Evolutionary conservation across 164 flowering plant species (phyloP), one percentile per base, ranked within the genome.

Genomic region (Nelumbo lutea): DNA sequence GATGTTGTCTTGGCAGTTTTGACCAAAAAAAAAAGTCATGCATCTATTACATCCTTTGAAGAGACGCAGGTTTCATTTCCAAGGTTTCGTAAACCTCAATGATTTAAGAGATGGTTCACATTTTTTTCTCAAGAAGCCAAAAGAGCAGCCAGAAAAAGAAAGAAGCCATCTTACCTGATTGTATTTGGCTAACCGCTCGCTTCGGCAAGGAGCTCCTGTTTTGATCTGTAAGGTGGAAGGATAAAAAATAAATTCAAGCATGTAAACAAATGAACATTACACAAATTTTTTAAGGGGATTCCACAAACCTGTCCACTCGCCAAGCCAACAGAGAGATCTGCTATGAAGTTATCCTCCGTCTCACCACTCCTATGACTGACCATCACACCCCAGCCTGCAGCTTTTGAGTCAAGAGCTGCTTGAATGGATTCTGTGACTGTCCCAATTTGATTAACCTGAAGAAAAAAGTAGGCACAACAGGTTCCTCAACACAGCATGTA

Each of bases 141-240:
- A 27, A 27, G 27, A 27, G 27, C 27, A 27, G 27, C 27, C 27
- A 27, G 27, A 27, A 46, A 46, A 46, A 62, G 2, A 46, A 57
- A 39, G 66, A 56, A 4, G 52, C 41, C 53, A 15, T 39, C 43
- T 67, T 83, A 93, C 98, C 97, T 91, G 98, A 77, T 93, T 93
- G 73, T 91, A 93, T 72, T 93, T 93, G 57, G 97, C 96, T 70
- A 93, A 74, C 53, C 98, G 84, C 77, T 93, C 97, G 67, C 96
- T 87, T 66, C 96, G 81, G 84, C 96, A 93, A 48, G 98, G 98
- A 76, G 98, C 98, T 57, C 98, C 98, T 1, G 97, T 91, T 82
- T 93, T 93, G 77, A 93, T 93, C 96, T 93, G 72, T 50, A 68
- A 3, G 55, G 68, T 41, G 70, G 9, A 39, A 39, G 72, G 61